Evolutionary conservation across 106 monocot species (phyloP).

Genomic region (Triglochin maritima): DNA sequence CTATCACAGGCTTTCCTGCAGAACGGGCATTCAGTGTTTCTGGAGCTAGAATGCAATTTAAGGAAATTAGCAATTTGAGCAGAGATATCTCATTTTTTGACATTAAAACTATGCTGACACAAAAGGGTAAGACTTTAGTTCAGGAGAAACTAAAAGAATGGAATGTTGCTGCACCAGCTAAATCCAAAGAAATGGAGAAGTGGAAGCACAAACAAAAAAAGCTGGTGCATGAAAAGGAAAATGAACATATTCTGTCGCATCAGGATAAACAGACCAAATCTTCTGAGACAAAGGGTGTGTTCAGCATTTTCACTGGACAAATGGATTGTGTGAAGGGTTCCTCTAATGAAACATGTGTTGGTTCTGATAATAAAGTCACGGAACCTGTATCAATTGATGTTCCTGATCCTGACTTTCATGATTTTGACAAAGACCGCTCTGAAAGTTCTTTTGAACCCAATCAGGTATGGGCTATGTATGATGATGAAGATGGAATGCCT

Average conservation of each 20-base stretch:
- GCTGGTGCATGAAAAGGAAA: conserved; percentile 10
- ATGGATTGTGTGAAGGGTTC: conserved; percentile 4
- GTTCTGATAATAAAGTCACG: conserved; percentile 5
- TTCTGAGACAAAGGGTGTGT: no score
- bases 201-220: conserved; percentile 11
- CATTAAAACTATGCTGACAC: conserved; percentile 1
- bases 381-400: conserved; percentile 37
- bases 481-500: conserved; percentile 64
- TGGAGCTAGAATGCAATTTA: neutral
- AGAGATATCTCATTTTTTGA: neutral
- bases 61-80: neutral
- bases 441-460: conserved; percentile 35
- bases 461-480: conserved; percentile 61
- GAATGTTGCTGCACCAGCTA: conserved; percentile 5
- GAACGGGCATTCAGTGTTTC: neutral
- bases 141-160: conserved; percentile 7
- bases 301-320: neutral
- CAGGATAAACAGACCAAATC: no score
- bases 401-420: conserved; percentile 55
- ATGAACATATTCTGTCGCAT: neutral
- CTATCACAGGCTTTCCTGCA: neutral
- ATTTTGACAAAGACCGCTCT: conserved; percentile 49
- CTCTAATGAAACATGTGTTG: conserved; percentile 1
- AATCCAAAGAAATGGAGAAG: conserved; percentile 13
- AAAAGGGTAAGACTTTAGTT: conserved; percentile 1